Conservation (phyloP, 257 asterid genomes). For the Schizonepeta tenuifolia region DNA sequence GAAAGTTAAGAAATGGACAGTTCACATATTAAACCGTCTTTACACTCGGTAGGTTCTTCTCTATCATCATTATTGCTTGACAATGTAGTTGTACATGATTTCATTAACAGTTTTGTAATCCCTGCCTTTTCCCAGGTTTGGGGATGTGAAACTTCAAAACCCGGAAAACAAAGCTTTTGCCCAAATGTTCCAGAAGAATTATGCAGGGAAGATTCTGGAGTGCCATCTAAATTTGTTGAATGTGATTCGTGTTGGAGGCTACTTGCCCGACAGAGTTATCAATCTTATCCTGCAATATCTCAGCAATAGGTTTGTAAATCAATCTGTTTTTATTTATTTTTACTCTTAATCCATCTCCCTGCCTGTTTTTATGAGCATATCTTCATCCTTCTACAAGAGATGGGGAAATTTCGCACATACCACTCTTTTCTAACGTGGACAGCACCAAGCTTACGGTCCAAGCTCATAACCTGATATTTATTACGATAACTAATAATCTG, state of each 20-base stretch:
- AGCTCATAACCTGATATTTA: slow-evolving; percentile 16
- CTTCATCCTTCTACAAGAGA: not conserved
- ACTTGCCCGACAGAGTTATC: slow-evolving; percentile 94
- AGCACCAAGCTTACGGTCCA: not conserved
- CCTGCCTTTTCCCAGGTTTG: slow-evolving; percentile 62
- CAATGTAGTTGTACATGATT: slow-evolving; percentile 12
- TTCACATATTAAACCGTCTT: slow-evolving; percentile 90
- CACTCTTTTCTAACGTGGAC: slow-evolving; percentile 14
- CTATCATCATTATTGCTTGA: slow-evolving; percentile 5
- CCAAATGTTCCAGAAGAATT: slow-evolving; percentile 95
- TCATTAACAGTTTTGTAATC: slow-evolving; percentile 6
- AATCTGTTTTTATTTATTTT: slow-evolving; percentile 2
- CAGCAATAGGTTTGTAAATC: slow-evolving; percentile 75
- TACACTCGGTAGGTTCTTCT: slow-evolving; percentile 71
- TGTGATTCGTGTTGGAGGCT: slow-evolving; percentile 86
- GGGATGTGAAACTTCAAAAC: slow-evolving; percentile 90
- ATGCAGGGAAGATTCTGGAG: slow-evolving; percentile 93
- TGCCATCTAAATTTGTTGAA: slow-evolving; percentile 89
- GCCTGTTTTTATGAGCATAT: not conserved
- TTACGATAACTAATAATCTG: not conserved
- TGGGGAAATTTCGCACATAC: not conserved
- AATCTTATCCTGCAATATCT: slow-evolving; percentile 95
- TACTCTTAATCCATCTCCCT: not conserved
- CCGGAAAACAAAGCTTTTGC: slow-evolving; percentile 96
- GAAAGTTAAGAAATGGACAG: slow-evolving; percentile 99